Evolutionary conservation across 2,329 filamentous ascomycete species (phyloP), one percentile per base, ranked within the genome.

Genomic region (Drechslerella stenobrocha): DNA sequence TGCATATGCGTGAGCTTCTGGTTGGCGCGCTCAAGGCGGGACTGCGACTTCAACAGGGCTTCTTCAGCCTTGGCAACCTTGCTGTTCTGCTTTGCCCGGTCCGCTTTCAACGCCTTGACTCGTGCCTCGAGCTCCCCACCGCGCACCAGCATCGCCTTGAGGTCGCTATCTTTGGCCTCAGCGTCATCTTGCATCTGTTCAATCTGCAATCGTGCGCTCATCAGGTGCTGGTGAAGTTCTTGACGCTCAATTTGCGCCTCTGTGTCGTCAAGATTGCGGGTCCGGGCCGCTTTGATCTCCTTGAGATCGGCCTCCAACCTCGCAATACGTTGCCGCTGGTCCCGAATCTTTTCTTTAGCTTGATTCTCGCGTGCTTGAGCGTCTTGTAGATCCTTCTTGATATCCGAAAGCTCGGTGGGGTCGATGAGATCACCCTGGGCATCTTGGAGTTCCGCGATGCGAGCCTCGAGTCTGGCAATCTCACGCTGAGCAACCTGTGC

Each of bases 291-390:
- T 58, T 84, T 81, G 3, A 82, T 80, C 61, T 90, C 84, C 70
- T 88, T 85, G 2, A 86, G 79, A 63, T 86, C 83, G 37, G 82
- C 81, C 74, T 89, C 87, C 13, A 90, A 80, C 32, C 88, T 83
- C 1, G 81, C 78, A 48, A 89, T 81, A 60, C 86, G 82, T 47
- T 81, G 80, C 74, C 87, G 87, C 61, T 88, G 81, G 18, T 79
- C 78, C 64, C 85, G 85, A 63, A 87, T 79, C 1, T 79, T 77
- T 26, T 86, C 82, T 71, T 84, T 87, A 70, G 87, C 83, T 4
- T 84, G 81, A 13, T 82, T 80, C 71, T 89, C 87, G 70, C 84
- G 86, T 73, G 84, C 81, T n/a, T 85, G 81, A 2, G 85, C 82
- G 28, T 81, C 80, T 1, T 83, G 80, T 4, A 90, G 78, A 72